These are phyloP conservation scores for Malus hybrid DNA, from an alignment of 331 rosid genomes.

Conservation along the genomic window DNA sequence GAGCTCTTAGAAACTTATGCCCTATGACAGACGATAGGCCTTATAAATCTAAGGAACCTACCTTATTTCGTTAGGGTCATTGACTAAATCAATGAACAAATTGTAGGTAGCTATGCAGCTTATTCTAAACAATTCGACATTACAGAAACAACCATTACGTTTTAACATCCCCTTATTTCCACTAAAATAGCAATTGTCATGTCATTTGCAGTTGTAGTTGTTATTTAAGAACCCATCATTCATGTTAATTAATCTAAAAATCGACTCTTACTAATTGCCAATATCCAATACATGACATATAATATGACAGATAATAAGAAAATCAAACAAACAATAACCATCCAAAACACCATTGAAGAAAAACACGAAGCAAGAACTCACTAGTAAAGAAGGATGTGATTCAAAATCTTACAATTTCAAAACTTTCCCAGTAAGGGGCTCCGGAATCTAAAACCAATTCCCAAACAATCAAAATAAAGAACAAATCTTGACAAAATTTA, in stretches of 20 bases:
- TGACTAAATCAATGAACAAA: neutral
- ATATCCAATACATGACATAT: neutral
- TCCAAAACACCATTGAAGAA: neutral
- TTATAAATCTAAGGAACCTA: constrained; percentile 1
- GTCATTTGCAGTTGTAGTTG: neutral
- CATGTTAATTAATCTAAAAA: neutral
- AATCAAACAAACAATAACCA: neutral
- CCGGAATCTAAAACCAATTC: constrained; percentile 51
- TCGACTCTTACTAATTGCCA: neutral
- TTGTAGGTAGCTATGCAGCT: neutral
- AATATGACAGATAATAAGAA: neutral
- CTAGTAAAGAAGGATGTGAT: constrained; percentile 80
- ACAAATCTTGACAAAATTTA: neutral
- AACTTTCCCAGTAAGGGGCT: constrained; percentile 78
- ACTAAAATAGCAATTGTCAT: too few species aligned
- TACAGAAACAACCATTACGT: neutral
- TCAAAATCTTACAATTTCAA: constrained; percentile 86
- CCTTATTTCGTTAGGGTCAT: neutral
- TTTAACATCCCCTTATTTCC: neutral
- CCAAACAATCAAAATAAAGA: neutral
- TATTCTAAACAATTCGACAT: neutral
- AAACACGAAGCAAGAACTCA: constrained; percentile 3
- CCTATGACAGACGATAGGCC: neutral
- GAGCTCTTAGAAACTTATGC: neutral
- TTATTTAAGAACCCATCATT: neutral